Percentiles rank a stretch among this genome's conserved stretches.
Conservation (phyloP, 2,329 filamentous ascomycete genomes). For the Lithohypha guttulata region DNA sequence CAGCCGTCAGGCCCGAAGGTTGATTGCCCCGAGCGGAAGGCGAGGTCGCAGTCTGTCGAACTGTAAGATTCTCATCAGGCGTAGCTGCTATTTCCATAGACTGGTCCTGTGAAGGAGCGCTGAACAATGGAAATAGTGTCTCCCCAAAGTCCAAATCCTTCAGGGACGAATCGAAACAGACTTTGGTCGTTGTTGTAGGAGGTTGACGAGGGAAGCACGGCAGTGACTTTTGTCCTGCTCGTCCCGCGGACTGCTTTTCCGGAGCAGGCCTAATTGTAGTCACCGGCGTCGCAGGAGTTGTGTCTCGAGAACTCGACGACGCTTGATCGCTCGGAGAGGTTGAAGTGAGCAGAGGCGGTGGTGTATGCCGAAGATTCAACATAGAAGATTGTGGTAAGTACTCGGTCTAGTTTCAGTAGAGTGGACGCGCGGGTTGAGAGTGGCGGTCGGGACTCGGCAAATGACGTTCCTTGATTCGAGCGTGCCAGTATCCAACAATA, state of each 20-base stretch:
- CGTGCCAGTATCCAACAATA: too few relatives aligned
- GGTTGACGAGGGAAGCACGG: constrained; percentile 36
- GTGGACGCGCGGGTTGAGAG: too few relatives aligned
- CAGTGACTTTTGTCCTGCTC: constrained; percentile 26
- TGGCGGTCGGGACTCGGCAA: too few relatives aligned
- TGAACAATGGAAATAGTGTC: constrained; percentile 31
- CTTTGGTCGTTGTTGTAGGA: constrained; percentile 30
- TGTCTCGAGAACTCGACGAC: constrained; percentile 42
- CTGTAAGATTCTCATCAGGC: constrained; percentile 48
- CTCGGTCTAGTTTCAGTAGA: neutral
- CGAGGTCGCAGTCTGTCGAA: constrained; percentile 47
- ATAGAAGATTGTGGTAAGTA: constrained; percentile 26
- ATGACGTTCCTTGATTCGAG: too few relatives aligned
- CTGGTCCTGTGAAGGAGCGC: constrained; percentile 25
- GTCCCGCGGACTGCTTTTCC: constrained; percentile 28
- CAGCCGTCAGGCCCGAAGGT: constrained; percentile 53
- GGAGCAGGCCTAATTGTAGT: constrained; percentile 33
- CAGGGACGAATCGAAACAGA: constrained; percentile 26
- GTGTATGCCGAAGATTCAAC: constrained; percentile 43
- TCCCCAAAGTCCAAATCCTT: constrained; percentile 28
- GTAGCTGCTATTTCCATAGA: constrained; percentile 44
- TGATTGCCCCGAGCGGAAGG: constrained; percentile 49
- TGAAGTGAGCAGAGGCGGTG: constrained; percentile 43
- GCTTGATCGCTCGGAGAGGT: constrained; percentile 37
- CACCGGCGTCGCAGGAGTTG: constrained; percentile 39